A percentile compares a stretch with the other conserved stretches of the same genome.
phyloP scores from a whole-genome alignment of 2,329 filamentous ascomycete species.

The Microsporum audouinii region DNA sequence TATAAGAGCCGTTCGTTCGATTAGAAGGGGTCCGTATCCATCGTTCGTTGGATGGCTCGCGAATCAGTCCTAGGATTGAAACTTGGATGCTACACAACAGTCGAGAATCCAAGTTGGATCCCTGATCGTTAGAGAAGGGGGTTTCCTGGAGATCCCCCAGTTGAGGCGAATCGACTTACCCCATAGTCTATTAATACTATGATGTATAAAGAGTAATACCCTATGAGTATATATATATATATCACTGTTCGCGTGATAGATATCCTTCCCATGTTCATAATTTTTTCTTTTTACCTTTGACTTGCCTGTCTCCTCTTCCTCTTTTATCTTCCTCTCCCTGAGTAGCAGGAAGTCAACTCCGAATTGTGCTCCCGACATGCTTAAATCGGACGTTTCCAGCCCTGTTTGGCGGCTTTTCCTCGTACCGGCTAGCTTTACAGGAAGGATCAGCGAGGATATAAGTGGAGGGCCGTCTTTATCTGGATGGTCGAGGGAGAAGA shows the following conservation, averaged over 20 bases:
- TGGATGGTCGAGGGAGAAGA: background rate
- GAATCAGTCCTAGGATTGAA: background rate
- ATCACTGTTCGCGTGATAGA: background rate
- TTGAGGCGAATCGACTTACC: background rate
- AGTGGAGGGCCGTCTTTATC: background rate
- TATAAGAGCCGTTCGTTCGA: background rate
- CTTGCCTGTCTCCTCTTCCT: background rate
- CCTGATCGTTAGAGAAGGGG: background rate
- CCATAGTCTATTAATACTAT: background rate
- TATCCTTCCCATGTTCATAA: background rate
- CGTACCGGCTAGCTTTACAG: background rate
- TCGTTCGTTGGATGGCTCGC: background rate
- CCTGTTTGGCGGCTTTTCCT: background rate
- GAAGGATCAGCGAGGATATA: background rate
- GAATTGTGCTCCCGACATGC: background rate
- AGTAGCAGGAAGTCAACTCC: background rate
- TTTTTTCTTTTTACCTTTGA: background rate
- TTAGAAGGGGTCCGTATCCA: background rate
- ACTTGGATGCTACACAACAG: background rate
- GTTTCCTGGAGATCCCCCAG: background rate
- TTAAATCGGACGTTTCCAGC: background rate
- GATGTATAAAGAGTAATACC: background rate
- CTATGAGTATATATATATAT: background rate
- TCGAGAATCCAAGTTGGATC: background rate
- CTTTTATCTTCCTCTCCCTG: background rate